phyloP scores from a whole-genome alignment of 2,329 filamentous ascomycete species.

The Pyrenophora seminiperda region DNA sequence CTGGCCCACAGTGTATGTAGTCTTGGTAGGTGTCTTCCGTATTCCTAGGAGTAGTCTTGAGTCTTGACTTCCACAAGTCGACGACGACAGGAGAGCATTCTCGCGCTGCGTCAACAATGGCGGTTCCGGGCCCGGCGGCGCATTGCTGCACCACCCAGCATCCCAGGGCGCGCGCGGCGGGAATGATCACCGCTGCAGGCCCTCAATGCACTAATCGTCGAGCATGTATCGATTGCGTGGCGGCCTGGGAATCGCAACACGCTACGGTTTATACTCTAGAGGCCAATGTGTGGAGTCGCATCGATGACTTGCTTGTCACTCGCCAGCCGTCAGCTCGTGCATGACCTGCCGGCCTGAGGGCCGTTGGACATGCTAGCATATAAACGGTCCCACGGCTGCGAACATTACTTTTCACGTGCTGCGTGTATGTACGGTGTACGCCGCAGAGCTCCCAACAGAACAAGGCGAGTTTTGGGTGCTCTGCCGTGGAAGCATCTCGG shows the following conservation, averaged over 20 bases:
- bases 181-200: conserved; percentile 24
- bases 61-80: too few species aligned
- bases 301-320: conserved; percentile 2
- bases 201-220: conserved; percentile 18
- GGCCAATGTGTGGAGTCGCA: too few species aligned
- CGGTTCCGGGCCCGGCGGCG: background rate
- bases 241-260: conserved; percentile 2
- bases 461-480: background rate
- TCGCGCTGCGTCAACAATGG: too few species aligned
- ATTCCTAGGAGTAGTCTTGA: too few species aligned
- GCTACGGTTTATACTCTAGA: too few species aligned
- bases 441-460: background rate
- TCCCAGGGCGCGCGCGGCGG: conserved; percentile 7
- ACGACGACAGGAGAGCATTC: background rate
- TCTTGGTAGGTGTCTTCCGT: too few species aligned
- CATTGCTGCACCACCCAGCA: conserved; percentile 4
- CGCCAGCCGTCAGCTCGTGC: background rate
- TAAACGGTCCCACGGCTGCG: background rate
- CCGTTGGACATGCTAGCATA: background rate
- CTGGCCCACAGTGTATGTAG: too few species aligned
- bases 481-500: conserved; percentile 4
- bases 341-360: background rate
- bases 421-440: too few species aligned
- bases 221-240: conserved; percentile 33
- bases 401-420: conserved; percentile 1